phyloP scores from a whole-genome alignment of 805 yeast species.

The Vanderwaltozyma tropicalis region DNA sequence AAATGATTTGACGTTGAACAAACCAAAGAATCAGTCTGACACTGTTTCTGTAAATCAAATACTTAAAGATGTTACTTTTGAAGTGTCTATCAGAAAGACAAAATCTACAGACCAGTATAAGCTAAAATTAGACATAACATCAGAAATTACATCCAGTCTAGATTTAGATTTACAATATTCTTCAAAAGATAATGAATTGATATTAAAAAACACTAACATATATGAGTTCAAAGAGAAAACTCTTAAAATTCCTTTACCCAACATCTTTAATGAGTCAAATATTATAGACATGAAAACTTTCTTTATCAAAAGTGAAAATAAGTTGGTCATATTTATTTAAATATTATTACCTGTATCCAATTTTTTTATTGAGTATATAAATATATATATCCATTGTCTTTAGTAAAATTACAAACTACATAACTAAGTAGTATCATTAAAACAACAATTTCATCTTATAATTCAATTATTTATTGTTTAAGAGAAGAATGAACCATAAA shows the following conservation, averaged over 20 bases:
- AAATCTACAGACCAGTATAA: slow-evolving; percentile 24
- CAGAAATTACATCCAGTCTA: slow-evolving; percentile 25
- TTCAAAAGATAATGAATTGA: slow-evolving; percentile 21
- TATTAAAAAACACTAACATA: slow-evolving; percentile 25
- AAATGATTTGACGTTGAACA: slow-evolving; percentile 3
- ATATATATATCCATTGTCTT: not conserved
- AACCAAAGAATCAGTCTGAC: not conserved
- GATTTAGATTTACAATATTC: slow-evolving; percentile 29
- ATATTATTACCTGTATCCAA: not conserved
- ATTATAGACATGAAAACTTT: slow-evolving; percentile 19
- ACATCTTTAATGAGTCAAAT: slow-evolving; percentile 11
- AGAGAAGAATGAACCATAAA: slow-evolving; percentile 13
- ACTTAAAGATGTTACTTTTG: slow-evolving; percentile 16
- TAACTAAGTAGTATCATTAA: not conserved
- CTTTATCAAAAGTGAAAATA: slow-evolving; percentile 22
- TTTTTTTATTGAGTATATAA: not conserved
- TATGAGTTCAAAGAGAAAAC: slow-evolving; percentile 14
- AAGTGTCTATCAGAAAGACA: slow-evolving; percentile 24
- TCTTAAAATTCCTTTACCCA: slow-evolving; percentile 32
- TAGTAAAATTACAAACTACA: not conserved
- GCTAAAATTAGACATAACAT: slow-evolving; percentile 29
- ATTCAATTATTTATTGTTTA: not conserved
- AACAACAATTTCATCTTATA: not conserved
- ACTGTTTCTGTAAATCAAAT: slow-evolving; percentile 2
- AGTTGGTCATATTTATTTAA: slow-evolving; percentile 27